These are phyloP conservation scores for Bisporella sp. DNA, from an alignment of 2,329 filamentous ascomycete genomes.

Conservation along the genomic window DNA sequence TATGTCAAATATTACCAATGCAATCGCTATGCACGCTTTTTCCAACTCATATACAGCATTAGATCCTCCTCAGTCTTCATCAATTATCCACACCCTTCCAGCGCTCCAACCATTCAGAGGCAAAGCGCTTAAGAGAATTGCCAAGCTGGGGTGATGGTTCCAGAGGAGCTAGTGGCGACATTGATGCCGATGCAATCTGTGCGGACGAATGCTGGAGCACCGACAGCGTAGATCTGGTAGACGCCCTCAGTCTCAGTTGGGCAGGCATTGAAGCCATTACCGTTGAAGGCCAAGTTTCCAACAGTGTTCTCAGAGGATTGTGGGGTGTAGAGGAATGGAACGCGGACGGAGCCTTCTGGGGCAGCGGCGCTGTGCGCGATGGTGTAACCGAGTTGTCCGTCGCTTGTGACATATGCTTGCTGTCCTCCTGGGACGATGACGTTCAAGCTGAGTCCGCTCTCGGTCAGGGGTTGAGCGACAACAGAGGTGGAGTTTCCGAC, in stretches of 20 bases:
- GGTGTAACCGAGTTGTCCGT: conserved; percentile 50
- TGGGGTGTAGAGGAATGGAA: not conserved
- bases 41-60: no score
- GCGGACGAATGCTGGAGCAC: not conserved
- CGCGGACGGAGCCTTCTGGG: not conserved
- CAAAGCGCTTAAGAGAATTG: not conserved
- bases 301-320: not conserved
- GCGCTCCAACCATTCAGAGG: no score
- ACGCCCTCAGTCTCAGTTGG: not conserved
- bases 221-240: conserved; percentile 1
- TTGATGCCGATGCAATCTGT: not conserved
- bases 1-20: no score
- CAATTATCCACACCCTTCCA: no score
- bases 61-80: no score
- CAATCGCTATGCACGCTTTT: no score
- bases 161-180: not conserved
- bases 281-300: not conserved
- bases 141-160: not conserved
- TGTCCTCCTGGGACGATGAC: conserved; percentile 54
- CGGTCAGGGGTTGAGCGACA: not conserved
- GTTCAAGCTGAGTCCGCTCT: not conserved
- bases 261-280: not conserved
- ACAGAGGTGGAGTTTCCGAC: not conserved
- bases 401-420: conserved; percentile 46
- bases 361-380: conserved; percentile 25